phyloP scores from a whole-genome alignment of 2,329 filamentous ascomycete species.

The Aspergillus ochraceus region DNA sequence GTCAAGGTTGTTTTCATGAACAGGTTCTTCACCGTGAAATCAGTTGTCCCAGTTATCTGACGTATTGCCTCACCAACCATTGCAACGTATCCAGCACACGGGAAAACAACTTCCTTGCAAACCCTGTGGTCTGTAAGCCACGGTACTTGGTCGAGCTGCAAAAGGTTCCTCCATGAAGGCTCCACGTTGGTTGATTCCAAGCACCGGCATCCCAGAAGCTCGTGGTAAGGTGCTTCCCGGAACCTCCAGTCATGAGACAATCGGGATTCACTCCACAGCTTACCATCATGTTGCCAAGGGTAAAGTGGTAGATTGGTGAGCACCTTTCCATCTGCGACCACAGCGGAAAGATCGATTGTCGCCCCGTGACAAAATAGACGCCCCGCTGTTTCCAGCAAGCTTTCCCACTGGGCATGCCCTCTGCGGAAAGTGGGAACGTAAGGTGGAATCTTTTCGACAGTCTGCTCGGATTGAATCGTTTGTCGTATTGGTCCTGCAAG shows the following conservation, averaged over 20 bases:
- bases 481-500: slow-evolving; percentile 23
- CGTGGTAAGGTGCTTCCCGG: slow-evolving; percentile 25
- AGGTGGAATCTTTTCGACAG: background rate
- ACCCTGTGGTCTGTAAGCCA: slow-evolving; percentile 35
- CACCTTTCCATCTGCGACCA: slow-evolving; percentile 2
- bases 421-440: slow-evolving; percentile 11
- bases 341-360: background rate
- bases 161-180: slow-evolving; percentile 29
- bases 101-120: slow-evolving; percentile 21
- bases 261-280: slow-evolving; percentile 23
- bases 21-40: slow-evolving; percentile 16
- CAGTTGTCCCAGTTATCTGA: slow-evolving; percentile 10
- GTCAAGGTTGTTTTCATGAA: slow-evolving; percentile 12
- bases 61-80: slow-evolving; percentile 26
- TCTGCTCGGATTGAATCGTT: slow-evolving; percentile 9
- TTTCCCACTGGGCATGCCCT: background rate
- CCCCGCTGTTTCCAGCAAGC: slow-evolving; percentile 12
- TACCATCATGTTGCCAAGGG: slow-evolving; percentile 22
- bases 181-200: slow-evolving; percentile 23
- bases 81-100: slow-evolving; percentile 24
- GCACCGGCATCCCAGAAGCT: slow-evolving; percentile 28
- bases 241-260: slow-evolving; percentile 19
- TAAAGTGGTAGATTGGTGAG: slow-evolving; percentile 25
- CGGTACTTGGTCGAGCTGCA: slow-evolving; percentile 24
- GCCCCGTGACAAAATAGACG: slow-evolving; percentile 9